phyloP scores from a whole-genome alignment of 1,284 basidiomycete species.

The Naganishia albida region DNA sequence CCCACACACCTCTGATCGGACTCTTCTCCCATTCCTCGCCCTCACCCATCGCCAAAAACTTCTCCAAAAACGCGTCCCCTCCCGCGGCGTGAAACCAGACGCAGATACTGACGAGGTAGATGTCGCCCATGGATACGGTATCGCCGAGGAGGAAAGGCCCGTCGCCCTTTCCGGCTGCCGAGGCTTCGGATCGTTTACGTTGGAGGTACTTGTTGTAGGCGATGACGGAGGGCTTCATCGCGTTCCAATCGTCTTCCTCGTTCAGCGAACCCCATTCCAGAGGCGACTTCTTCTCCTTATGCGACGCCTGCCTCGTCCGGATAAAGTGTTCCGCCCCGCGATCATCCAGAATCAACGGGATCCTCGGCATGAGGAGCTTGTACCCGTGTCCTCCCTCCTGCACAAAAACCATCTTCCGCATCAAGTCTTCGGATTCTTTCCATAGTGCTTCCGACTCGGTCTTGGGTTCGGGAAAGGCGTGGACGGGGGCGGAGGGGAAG shows the following conservation, averaged over 20 bases:
- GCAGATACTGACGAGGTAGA: slow-evolving; percentile 31
- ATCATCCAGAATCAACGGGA: slow-evolving; percentile 33
- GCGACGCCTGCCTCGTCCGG: slow-evolving; percentile 24
- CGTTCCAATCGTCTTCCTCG: slow-evolving; percentile 26
- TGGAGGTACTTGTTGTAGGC: slow-evolving; percentile 17
- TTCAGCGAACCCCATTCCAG: slow-evolving; percentile 18
- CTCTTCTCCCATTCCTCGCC: slow-evolving; percentile 28
- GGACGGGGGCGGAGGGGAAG: slow-evolving; percentile 19
- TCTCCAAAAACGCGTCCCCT: slow-evolving; percentile 13
- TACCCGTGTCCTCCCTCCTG: background rate
- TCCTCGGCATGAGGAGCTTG: slow-evolving; percentile 9
- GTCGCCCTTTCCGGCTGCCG: background rate
- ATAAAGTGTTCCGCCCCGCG: slow-evolving; percentile 34
- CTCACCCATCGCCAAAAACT: slow-evolving; percentile 29
- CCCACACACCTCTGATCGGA: slow-evolving; percentile 24
- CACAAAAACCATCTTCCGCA: slow-evolving; percentile 9
- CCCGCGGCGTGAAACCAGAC: slow-evolving; percentile 32
- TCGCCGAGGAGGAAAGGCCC: slow-evolving; percentile 32
- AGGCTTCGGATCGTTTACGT: background rate
- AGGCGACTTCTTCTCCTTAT: slow-evolving; percentile 3
- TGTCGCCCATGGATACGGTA: slow-evolving; percentile 32
- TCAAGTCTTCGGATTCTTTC: slow-evolving; percentile 5
- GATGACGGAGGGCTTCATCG: slow-evolving; percentile 17
- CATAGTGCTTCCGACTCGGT: slow-evolving; percentile 6
- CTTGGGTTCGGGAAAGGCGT: slow-evolving; percentile 21